Evolutionary conservation across 148 eudicot genomes (phyloP), one percentile per base, ranked within the genome.

Genomic region (Camellia granthamiana): DNA sequence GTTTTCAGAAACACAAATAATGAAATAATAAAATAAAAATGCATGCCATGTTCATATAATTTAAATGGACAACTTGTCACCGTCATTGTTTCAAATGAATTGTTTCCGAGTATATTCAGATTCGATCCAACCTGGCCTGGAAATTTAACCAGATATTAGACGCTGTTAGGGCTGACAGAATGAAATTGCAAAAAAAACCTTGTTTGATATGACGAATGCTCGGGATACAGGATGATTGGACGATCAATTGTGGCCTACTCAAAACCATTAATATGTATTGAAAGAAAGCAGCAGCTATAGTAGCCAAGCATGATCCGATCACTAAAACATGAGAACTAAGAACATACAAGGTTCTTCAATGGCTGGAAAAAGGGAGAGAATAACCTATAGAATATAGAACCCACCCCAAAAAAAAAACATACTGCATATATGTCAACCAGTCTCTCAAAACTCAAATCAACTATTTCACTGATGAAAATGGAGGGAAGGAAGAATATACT

Each of bases 401-500:
- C 38, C 38, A 1, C 30, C 38, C 38, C 1, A 30, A 30, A n/a
- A 44, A 9, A 41, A 41, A 5, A 41, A 2, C 38, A 30, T 30
- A 30, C 1, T 30, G 38, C 38, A 30, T 30, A 1, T 30, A 30
- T 30, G 16, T n/a, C 11, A 76, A 46, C 62, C 41, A 61, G 43
- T 77, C 71, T 62, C 58, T 51, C 61, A 5, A 30, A 64, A 42
- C 44, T 52, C 79, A 63, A 30, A 61, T 47, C 6, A 59, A 61
- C 79, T 51, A 63, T 56, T 71, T 51, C 60, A 49, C 8, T 13
- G 38, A 47, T 63, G 47, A 64, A 49, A 65, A 46, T 19, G 68
- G 60, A 63, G 47, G 74, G 68, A 44, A 23, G 73, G 77, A 54
- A 66, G 64, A 41, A 30, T 81, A 77, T 46, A 52, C 70, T 60